A percentile compares a stretch with the other conserved stretches of the same genome.
These are phyloP conservation scores for Zasmidium citrigriseum DNA, from an alignment of 2,329 filamentous ascomycete species.

Conservation along the genomic window DNA sequence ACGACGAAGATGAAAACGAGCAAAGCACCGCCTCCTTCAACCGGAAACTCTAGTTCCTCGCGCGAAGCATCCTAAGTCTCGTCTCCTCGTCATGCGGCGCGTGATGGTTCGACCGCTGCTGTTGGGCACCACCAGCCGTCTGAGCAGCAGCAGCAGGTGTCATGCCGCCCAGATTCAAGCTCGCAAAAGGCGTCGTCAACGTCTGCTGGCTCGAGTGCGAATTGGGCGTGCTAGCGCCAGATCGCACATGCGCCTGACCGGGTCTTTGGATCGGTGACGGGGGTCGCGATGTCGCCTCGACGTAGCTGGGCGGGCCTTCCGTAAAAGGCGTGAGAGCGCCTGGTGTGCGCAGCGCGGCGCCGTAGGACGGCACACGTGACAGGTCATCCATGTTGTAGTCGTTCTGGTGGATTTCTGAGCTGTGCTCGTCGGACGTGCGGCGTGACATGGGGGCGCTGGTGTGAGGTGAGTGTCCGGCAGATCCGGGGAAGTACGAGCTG, in stretches of 20 bases:
- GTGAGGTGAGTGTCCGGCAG: conserved; percentile 27
- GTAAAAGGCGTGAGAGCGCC: conserved; percentile 42
- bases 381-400: conserved; percentile 51
- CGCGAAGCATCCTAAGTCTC: conserved; percentile 25
- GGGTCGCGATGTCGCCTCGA: conserved; percentile 47
- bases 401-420: conserved; percentile 20
- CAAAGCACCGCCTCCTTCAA: conserved; percentile 1
- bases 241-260: conserved; percentile 30
- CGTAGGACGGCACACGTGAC: conserved; percentile 53
- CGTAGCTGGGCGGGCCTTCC: conserved; percentile 47
- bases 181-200: conserved; percentile 17
- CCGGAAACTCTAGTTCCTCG: conserved; percentile 22
- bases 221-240: conserved; percentile 25
- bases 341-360: conserved; percentile 50
- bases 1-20: neutral
- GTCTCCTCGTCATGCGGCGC: conserved; percentile 17
- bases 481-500: conserved; percentile 23
- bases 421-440: conserved; percentile 34
- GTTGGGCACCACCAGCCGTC: neutral
- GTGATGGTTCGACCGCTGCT: neutral
- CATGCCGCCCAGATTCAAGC: conserved; percentile 10
- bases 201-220: conserved; percentile 23
- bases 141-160: neutral
- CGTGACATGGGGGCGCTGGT: conserved; percentile 34
- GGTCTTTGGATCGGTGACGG: conserved; percentile 31